Percentiles rank a stretch among this genome's conserved stretches.
phyloP scores from a whole-genome alignment of 1,284 basidiomycete genomes.

The Coniferiporia sulphurascens region DNA sequence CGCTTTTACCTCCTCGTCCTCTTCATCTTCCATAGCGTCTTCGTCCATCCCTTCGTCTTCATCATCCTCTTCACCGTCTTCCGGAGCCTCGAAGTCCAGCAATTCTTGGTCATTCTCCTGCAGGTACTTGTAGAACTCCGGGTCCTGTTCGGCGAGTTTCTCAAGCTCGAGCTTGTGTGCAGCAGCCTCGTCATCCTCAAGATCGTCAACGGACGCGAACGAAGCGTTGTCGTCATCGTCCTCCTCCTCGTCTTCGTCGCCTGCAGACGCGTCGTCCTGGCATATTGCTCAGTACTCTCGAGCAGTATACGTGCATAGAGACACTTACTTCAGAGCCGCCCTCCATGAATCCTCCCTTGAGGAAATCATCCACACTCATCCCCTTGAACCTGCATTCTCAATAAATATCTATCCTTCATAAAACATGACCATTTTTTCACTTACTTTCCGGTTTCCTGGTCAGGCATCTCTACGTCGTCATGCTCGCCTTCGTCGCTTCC shows the following conservation, averaged over 20 bases:
- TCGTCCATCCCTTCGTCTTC: conserved; percentile 41
- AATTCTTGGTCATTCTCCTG: conserved; percentile 93
- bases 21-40: conserved; percentile 37
- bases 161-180: conserved; percentile 80
- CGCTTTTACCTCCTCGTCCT: conserved; percentile 40
- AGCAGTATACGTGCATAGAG: conserved; percentile 30
- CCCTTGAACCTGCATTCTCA: conserved; percentile 38
- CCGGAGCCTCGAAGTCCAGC: conserved; percentile 63
- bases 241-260: conserved; percentile 30
- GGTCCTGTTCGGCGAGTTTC: conserved; percentile 91
- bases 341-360: conserved; percentile 73
- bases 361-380: conserved; percentile 78
- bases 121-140: conserved; percentile 97
- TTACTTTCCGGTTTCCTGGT: conserved; percentile 25
- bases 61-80: conserved; percentile 31
- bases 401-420: neutral
- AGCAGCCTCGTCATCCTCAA: conserved; percentile 73
- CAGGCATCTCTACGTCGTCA: conserved; percentile 4
- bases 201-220: conserved; percentile 71
- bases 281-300: conserved; percentile 10
- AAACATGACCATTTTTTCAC: conserved; percentile 2
- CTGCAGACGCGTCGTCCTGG: conserved; percentile 20
- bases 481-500: conserved; percentile 17
- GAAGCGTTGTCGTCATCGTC: conserved; percentile 61
- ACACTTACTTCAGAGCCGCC: conserved; percentile 44